Evolutionary conservation across 805 yeast species (phyloP), one percentile per base, ranked within the genome.

Genomic region (Kazachstania kunashirensis): DNA sequence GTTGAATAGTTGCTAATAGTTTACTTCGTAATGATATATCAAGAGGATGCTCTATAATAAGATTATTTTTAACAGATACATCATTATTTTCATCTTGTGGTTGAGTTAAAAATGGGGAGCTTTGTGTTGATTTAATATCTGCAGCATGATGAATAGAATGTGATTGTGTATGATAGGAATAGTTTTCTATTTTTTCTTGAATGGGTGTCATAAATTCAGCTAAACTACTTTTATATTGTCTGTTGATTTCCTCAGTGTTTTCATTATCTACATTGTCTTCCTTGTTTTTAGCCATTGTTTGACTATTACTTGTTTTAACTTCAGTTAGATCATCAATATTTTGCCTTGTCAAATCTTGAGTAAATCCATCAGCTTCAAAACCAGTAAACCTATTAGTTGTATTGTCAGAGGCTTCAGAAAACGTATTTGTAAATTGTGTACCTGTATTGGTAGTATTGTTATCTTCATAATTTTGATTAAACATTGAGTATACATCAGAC

Each of bases 401-500:
- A 25, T 49, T 54, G 23, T 47, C 48, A 24, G 49, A 53, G 15
- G 49, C 46, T 20, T 20, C 23, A n/a, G n/a, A n/a, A n/a, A n/a
- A n/a, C n/a, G n/a, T n/a, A n/a, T n/a, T n/a, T n/a, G n/a, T n/a
- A n/a, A n/a, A n/a, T 3, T 21, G 8, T 9, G 12, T 21, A 9
- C 24, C 12, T 21, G 11, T 21, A 21, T 21, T 21, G 8, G 24
- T 21, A 9, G 24, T 21, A n/a, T 46, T 36, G 14, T 18, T 21
- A 16, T 46, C 50, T 6, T 50, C 38, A 27, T 48, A 41, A 28
- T 49, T 40, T 34, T 70, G 74, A 49, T 79, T 83, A 53, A 84
- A 82, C 85, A 85, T 82, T 12, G 73, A 70, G 43, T 71, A 64
- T 0, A 85, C 78, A 46, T 84, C 95, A 37, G 75, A 72, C 39